Base-by-base conservation (phyloP, 2,329 filamentous ascomycete genomes). In the Aspergillus ruber region DNA sequence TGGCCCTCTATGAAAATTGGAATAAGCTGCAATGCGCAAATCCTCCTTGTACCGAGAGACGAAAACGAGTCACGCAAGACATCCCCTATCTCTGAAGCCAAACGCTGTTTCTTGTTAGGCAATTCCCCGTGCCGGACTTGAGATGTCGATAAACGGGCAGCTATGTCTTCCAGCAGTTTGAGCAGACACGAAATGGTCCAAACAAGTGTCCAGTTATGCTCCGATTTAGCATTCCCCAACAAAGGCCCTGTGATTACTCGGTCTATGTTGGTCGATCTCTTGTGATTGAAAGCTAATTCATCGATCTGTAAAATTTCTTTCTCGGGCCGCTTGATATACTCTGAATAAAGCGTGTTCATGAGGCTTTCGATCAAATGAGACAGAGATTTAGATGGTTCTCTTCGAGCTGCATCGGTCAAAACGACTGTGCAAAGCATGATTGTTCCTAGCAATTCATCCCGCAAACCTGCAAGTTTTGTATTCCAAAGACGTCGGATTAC, bases 401-500 rank as follows among this genome's bases (percentile, higher is more conserved):
- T 55, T 44, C 54, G 54, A 47, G 54, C 36, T 51, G 62, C 62
- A 44, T 78, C 72, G 21, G 77, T 64, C 27, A 86, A 61, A 49
- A 79, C 71, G 54, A 86, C 76, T 41, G 87, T 71, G 53, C 85
- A 81, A 7, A 84, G 70, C 52, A 86, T 82, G 23, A 95, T 71
- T 1, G 82, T 81, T 55, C 83, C 83, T 29, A 94, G 74, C 64
- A 95, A 85, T 64, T 90, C 88, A 54, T 91, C 86, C 56, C 85
- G 83, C 43, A 93, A 56, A 12, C 79, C 77, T 21, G 78, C 68
- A 41, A 80, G 79, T 56, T 86, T 87, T n/a, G 80, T 78, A 53
- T 83, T 76, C 90, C 91, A 98, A 70, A 89, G 82, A 43, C 81
- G 78, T 47, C 79, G 81, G 54, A 95, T 81, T 40, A 90, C 66